Percentiles rank a stretch among this genome's conserved stretches.
These are phyloP conservation scores for Micractinium conductrix DNA, from an alignment of 139 green algal species.

Conservation along the genomic window DNA sequence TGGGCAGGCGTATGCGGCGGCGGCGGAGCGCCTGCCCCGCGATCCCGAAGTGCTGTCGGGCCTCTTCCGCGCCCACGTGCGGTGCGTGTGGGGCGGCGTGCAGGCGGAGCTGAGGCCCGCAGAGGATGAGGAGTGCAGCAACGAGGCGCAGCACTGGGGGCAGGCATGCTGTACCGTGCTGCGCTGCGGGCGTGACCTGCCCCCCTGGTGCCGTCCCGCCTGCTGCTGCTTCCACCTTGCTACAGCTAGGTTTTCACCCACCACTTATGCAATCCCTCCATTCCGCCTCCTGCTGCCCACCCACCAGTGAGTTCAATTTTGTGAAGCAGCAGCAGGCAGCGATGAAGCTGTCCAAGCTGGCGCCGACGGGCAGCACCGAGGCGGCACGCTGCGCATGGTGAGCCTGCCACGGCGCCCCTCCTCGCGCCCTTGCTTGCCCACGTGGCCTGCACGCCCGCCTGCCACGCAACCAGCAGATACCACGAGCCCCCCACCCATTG, in stretches of 20 bases:
- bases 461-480: too few species aligned
- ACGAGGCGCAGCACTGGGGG: too few species aligned
- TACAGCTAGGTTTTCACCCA: neutral
- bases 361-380: constrained; percentile 1
- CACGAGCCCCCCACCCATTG: too few species aligned
- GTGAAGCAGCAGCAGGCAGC: constrained; percentile 82
- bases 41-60: constrained; percentile 57
- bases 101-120: too few species aligned
- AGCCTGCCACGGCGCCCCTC: too few species aligned
- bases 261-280: too few species aligned
- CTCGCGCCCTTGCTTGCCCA: too few species aligned
- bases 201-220: too few species aligned
- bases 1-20: constrained; percentile 58
- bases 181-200: too few species aligned
- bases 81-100: constrained; percentile 43
- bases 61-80: constrained; percentile 67
- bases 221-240: neutral
- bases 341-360: constrained; percentile 68
- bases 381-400: constrained; percentile 73
- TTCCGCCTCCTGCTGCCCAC: neutral
- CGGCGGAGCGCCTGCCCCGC: constrained; percentile 44
- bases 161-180: too few species aligned
- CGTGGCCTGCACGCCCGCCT: too few species aligned
- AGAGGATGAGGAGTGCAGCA: too few species aligned
- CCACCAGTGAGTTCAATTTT: constrained; percentile 63